phyloP scores from a whole-genome alignment of 1,284 basidiomycete species.

The Cutaneotrichosporon sp. region DNA sequence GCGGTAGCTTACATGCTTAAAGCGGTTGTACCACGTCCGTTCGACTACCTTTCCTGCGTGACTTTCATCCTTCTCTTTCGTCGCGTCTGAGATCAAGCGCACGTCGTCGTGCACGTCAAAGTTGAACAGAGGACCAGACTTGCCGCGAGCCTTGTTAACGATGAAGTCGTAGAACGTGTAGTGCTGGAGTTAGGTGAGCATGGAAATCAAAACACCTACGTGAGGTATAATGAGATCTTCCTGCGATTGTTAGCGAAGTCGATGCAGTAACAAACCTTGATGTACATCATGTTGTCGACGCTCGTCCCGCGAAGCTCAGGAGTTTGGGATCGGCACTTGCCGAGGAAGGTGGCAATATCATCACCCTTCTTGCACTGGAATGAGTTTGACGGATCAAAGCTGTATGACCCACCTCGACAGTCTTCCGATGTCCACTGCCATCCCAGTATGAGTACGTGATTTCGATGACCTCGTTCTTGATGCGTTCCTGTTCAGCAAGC shows the following conservation, averaged over 20 bases:
- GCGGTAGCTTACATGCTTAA: slow-evolving; percentile 69
- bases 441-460: slow-evolving; percentile 93
- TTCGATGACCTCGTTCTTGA: slow-evolving; percentile 41
- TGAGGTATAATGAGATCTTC: slow-evolving; percentile 95
- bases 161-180: slow-evolving; percentile 99
- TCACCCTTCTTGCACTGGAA: slow-evolving; percentile 96
- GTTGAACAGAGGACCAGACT: slow-evolving; percentile 95
- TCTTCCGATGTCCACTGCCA: slow-evolving; percentile 92
- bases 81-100: slow-evolving; percentile 88
- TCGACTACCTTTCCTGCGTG: slow-evolving; percentile 99
- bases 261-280: slow-evolving; percentile 62
- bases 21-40: slow-evolving; percentile 88
- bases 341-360: slow-evolving; percentile 77
- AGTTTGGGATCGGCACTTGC: slow-evolving; percentile 87
- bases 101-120: slow-evolving; percentile 99
- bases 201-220: slow-evolving; percentile 51
- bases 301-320: slow-evolving; percentile 83
- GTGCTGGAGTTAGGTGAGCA: slow-evolving; percentile 60
- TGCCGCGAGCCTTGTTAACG: slow-evolving; percentile 94
- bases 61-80: slow-evolving; percentile 95
- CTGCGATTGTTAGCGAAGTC: slow-evolving; percentile 48
- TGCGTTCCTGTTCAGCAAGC: slow-evolving; percentile 65
- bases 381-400: not conserved
- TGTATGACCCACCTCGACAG: slow-evolving; percentile 64
- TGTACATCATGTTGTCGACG: slow-evolving; percentile 97